These are phyloP conservation scores for Cornus kousa DNA, from an alignment of 148 eudicot genomes.

Conservation along the genomic window DNA sequence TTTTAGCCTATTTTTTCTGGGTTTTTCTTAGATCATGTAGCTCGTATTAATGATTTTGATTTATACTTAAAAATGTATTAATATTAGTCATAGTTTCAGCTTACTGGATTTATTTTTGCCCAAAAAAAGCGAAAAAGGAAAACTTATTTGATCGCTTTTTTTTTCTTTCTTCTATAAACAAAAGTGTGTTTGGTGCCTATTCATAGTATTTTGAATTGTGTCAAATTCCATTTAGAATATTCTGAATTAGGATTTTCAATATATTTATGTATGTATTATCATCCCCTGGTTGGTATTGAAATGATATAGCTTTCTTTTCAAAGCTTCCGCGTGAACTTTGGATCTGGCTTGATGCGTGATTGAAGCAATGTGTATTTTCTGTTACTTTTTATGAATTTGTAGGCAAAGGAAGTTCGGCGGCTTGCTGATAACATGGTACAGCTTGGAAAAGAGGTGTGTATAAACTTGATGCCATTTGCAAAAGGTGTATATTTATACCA, in stretches of 20 bases:
- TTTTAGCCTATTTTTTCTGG: slow-evolving; percentile 2
- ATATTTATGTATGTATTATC: too few relatives aligned
- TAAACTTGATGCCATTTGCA: neutral
- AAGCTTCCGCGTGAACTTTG: neutral
- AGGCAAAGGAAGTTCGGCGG: slow-evolving; percentile 95
- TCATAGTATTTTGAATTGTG: neutral
- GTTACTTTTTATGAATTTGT: neutral
- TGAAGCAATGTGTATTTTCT: too few relatives aligned
- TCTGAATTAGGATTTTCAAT: neutral
- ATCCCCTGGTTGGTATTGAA: neutral
- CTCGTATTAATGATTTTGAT: slow-evolving; percentile 15
- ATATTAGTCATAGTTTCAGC: neutral
- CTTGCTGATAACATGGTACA: slow-evolving; percentile 97
- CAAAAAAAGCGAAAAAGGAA: neutral
- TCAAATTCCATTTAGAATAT: too few relatives aligned
- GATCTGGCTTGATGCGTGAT: neutral
- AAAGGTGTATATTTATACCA: neutral
- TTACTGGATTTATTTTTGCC: neutral
- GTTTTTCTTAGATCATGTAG: slow-evolving; percentile 3
- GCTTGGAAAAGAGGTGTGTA: slow-evolving; percentile 87
- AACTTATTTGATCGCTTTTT: neutral
- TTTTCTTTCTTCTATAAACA: too few relatives aligned
- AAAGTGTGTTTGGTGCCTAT: too few relatives aligned
- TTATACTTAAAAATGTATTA: neutral
- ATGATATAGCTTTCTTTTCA: neutral